These are phyloP conservation scores for Cadophora gregata DNA, from an alignment of 2,329 filamentous ascomycete species.

Conservation along the genomic window DNA sequence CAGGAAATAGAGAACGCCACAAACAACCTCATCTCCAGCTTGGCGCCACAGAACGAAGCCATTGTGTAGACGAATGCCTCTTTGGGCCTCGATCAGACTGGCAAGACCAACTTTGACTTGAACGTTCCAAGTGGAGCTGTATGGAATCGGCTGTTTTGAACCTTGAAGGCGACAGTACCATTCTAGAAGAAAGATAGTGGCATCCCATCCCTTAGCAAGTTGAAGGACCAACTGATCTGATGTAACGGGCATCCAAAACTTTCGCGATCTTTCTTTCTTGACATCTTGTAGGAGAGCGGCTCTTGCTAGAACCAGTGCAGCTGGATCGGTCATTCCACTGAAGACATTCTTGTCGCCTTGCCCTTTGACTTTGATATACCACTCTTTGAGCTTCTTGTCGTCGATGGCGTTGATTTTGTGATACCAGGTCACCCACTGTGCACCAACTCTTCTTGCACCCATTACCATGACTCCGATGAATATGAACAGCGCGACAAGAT, in stretches of 20 bases:
- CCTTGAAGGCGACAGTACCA: conserved; percentile 20
- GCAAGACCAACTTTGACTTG: conserved; percentile 20
- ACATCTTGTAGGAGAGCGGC: conserved; percentile 14
- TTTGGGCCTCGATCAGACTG: conserved; percentile 19
- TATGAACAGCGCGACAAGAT: conserved; percentile 7
- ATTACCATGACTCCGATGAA: conserved; percentile 15
- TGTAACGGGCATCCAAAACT: conserved; percentile 7
- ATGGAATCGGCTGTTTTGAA: conserved; percentile 16
- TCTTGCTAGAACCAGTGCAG: conserved; percentile 16
- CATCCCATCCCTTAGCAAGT: conserved; percentile 18
- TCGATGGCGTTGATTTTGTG: conserved; percentile 20
- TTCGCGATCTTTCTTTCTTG: conserved; percentile 5
- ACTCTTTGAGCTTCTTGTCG: conserved; percentile 16
- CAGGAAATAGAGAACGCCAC: conserved; percentile 18
- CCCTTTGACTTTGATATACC: conserved; percentile 18
- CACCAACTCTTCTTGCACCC: conserved; percentile 11
- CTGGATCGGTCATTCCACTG: conserved; percentile 19
- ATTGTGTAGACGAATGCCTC: conserved; percentile 17
- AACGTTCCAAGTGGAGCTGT: conserved; percentile 20
- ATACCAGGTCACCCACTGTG: conserved; percentile 18
- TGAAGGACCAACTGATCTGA: conserved; percentile 8
- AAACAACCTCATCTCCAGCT: conserved; percentile 19
- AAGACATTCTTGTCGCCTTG: conserved; percentile 11
- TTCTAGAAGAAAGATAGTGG: conserved; percentile 18
- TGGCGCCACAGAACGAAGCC: conserved; percentile 19